phyloP scores from a whole-genome alignment of 352 stramenopile species.

The Pythium diclinum region DNA sequence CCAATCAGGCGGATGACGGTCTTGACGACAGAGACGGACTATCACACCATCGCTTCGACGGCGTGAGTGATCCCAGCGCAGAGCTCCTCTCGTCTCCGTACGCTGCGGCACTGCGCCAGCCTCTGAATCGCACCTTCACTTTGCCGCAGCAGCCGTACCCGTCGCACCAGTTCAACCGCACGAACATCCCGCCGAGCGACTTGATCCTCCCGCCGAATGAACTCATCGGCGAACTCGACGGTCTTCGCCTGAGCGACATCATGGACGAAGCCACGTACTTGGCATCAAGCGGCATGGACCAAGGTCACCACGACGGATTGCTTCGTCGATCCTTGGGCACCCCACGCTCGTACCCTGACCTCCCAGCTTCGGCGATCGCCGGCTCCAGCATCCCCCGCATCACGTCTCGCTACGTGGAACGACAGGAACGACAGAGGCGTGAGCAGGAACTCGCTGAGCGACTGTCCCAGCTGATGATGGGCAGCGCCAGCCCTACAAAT shows the following conservation, averaged over 20 bases:
- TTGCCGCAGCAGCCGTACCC: constrained; percentile 8
- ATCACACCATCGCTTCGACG: constrained; percentile 12
- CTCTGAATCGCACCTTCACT: constrained; percentile 26
- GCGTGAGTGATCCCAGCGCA: constrained; percentile 26
- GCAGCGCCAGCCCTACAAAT: constrained; percentile 21
- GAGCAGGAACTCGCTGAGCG: constrained; percentile 18
- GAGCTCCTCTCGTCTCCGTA: constrained; percentile 28
- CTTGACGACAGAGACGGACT: constrained; percentile 12
- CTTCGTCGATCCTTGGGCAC: constrained; percentile 21
- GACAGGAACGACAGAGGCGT: constrained; percentile 3
- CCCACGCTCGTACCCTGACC: constrained; percentile 20
- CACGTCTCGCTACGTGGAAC: constrained; percentile 15
- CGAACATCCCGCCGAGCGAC: background rate
- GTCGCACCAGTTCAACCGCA: constrained; percentile 23
- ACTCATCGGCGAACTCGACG: constrained; percentile 20
- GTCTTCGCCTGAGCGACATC: constrained; percentile 24
- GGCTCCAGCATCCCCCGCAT: constrained; percentile 22
- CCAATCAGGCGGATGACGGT: constrained; percentile 8
- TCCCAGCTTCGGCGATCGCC: constrained; percentile 13
- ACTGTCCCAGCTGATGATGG: constrained; percentile 23
- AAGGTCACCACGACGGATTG: constrained; percentile 1
- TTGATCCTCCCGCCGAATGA: constrained; percentile 16
- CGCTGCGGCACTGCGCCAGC: constrained; percentile 25
- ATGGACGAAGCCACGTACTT: constrained; percentile 19
- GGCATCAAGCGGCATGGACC: background rate